Conservation (phyloP, 805 yeast genomes). For the Metschnikowia bowlesiae region DNA sequence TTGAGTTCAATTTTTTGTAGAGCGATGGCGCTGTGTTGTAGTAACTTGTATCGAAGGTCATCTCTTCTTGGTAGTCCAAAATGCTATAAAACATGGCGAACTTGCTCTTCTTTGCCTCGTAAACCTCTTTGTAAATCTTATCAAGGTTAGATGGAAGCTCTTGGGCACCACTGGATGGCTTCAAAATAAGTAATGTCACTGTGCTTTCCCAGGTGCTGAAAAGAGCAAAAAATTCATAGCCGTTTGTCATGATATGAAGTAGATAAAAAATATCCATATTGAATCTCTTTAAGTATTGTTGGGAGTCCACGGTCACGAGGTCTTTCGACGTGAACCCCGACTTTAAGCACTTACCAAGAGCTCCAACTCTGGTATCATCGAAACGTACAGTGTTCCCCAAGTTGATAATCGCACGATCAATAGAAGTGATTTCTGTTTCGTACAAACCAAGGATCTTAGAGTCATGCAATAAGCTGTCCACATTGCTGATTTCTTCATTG, state of each 20-base stretch:
- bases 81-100: slow-evolving; percentile 40
- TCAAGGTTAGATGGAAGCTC: slow-evolving; percentile 53
- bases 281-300: slow-evolving; percentile 51
- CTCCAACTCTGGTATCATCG: slow-evolving; percentile 69
- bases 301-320: slow-evolving; percentile 44
- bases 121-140: slow-evolving; percentile 53
- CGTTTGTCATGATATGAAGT: slow-evolving; percentile 65
- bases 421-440: slow-evolving; percentile 65
- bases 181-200: slow-evolving; percentile 53
- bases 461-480: slow-evolving; percentile 61
- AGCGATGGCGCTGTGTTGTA: slow-evolving; percentile 53
- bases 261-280: slow-evolving; percentile 58
- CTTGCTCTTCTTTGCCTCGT: slow-evolving; percentile 42
- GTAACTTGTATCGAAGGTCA: slow-evolving; percentile 53
- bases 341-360: slow-evolving; percentile 79
- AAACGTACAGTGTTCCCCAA: slow-evolving; percentile 72
- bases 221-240: slow-evolving; percentile 68
- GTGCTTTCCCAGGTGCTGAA: slow-evolving; percentile 59
- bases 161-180: slow-evolving; percentile 67
- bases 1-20: slow-evolving; percentile 53
- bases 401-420: slow-evolving; percentile 72
- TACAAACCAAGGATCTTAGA: slow-evolving; percentile 63
- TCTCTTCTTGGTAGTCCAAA: slow-evolving; percentile 48
- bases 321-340: slow-evolving; percentile 73
- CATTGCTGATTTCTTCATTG: slow-evolving; percentile 49